These are phyloP conservation scores for Stephania japonica DNA, from an alignment of 164 flowering plant species.

Conservation along the genomic window DNA sequence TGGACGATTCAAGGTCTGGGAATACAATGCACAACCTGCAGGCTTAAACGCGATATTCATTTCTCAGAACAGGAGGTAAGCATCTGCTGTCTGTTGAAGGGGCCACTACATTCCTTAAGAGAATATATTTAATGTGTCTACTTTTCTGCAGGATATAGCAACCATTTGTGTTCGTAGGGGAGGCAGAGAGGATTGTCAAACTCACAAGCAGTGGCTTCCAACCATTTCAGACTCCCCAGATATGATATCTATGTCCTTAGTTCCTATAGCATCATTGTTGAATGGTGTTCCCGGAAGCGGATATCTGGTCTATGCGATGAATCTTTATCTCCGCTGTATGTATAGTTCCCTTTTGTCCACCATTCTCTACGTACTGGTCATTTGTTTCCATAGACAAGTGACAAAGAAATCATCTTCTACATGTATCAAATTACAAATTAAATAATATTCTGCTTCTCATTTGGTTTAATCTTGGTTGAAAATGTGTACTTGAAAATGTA, in stretches of 20 bases:
- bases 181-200: slow-evolving; percentile 58
- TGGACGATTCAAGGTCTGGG: slow-evolving; percentile 31
- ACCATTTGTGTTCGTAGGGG: slow-evolving; percentile 60
- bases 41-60: slow-evolving; percentile 29
- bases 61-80: slow-evolving; percentile 63
- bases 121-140: not conserved
- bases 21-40: slow-evolving; percentile 32
- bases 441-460: not conserved
- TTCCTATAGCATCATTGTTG: slow-evolving; percentile 78
- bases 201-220: slow-evolving; percentile 74
- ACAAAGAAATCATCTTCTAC: not conserved
- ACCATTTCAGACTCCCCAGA: slow-evolving; percentile 78
- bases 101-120: not conserved
- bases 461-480: not conserved
- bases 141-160: slow-evolving; percentile 46
- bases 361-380: not conserved
- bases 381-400: not conserved
- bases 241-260: slow-evolving; percentile 84
- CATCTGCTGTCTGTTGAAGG: slow-evolving; percentile 8
- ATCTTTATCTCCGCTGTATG: slow-evolving; percentile 88
- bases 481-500: not conserved
- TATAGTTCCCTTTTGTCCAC: slow-evolving; percentile 10
- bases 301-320: slow-evolving; percentile 77
- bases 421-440: not conserved
- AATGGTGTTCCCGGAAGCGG: slow-evolving; percentile 74